phyloP scores from a whole-genome alignment of 1,139 yeast genomes.

The Eremothecium coryli region DNA sequence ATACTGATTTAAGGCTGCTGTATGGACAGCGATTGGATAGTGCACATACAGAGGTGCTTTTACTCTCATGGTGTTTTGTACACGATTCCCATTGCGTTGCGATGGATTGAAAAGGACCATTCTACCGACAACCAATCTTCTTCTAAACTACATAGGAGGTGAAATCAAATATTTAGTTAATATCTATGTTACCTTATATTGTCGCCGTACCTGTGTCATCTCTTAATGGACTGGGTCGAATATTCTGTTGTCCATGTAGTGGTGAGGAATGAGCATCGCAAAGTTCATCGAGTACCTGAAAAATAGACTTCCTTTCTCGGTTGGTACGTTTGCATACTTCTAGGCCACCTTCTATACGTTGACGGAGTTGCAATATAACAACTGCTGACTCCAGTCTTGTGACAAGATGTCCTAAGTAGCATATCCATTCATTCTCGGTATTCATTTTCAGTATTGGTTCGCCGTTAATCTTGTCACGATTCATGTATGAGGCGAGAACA shows the following conservation, averaged over 20 bases:
- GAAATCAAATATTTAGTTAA: too few species aligned
- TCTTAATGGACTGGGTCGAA: too few species aligned
- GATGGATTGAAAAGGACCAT: too few species aligned
- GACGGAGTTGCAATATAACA: slow-evolving; percentile 24
- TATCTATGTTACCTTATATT: too few species aligned
- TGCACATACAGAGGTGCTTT: too few species aligned
- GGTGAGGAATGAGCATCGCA: too few species aligned
- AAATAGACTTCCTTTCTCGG: slow-evolving; percentile 13
- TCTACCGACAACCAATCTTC: too few species aligned
- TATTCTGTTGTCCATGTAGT: too few species aligned
- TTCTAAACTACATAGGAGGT: too few species aligned
- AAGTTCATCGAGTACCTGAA: slow-evolving; percentile 19
- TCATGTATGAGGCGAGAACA: slow-evolving; percentile 9
- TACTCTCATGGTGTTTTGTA: background rate
- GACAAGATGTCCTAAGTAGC: slow-evolving; percentile 28
- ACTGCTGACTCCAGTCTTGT: slow-evolving; percentile 27
- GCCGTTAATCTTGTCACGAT: slow-evolving; percentile 15
- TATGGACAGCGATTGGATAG: too few species aligned
- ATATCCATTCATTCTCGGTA: slow-evolving; percentile 20
- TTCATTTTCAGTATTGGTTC: slow-evolving; percentile 14
- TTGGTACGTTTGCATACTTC: slow-evolving; percentile 14
- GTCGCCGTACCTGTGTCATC: too few species aligned
- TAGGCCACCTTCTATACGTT: slow-evolving; percentile 19
- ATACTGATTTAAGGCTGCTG: too few species aligned
- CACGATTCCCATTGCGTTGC: background rate